A percentile compares a stretch with the other conserved stretches of the same genome.
Evolutionary conservation across 2,329 filamentous ascomycete genomes (phyloP).

Genomic region (Nannizziopsis arthrosporioides): DNA sequence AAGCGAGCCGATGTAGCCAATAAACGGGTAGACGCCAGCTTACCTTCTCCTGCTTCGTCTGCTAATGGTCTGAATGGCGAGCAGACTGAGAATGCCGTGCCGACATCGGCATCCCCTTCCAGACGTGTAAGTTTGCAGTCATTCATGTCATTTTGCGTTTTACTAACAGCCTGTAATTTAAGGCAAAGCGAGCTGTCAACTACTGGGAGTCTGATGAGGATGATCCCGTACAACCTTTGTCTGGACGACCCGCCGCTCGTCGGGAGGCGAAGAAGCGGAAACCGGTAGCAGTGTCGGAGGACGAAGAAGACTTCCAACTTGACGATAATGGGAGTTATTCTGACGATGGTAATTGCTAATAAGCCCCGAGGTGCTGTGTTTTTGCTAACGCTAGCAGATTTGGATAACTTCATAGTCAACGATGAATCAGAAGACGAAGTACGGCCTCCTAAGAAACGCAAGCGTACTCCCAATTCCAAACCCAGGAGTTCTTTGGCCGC

Average conservation of each 20-base stretch:
- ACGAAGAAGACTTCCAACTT: conserved; percentile 57
- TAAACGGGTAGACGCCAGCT: conserved; percentile 45
- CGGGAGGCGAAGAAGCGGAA: conserved; percentile 47
- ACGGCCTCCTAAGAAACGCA: conserved; percentile 57
- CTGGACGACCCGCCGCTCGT: conserved; percentile 34
- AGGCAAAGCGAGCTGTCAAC: conserved; percentile 53
- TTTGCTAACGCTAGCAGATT: conserved; percentile 41
- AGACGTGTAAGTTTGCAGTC: conserved; percentile 51
- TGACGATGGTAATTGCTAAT: conserved; percentile 40
- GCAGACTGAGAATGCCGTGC: conserved; percentile 36
- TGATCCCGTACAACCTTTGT: conserved; percentile 52
- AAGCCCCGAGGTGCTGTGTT: conserved; percentile 10
- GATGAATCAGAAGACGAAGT: conserved; percentile 75
- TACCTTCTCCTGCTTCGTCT: conserved; percentile 32
- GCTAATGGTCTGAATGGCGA: conserved; percentile 32
- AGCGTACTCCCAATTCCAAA: conserved; percentile 45
- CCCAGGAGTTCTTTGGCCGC: conserved; percentile 25
- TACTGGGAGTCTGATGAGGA: conserved; percentile 78
- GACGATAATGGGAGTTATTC: conserved; percentile 41
- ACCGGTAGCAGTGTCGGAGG: conserved; percentile 53
- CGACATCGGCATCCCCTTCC: conserved; percentile 56
- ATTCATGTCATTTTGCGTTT: neutral
- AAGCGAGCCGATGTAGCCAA: conserved; percentile 24
- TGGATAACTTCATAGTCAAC: conserved; percentile 77
- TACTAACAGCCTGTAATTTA: neutral